Conservation (phyloP, 768 basidiomycete genomes). For the Suillus bovinus region DNA sequence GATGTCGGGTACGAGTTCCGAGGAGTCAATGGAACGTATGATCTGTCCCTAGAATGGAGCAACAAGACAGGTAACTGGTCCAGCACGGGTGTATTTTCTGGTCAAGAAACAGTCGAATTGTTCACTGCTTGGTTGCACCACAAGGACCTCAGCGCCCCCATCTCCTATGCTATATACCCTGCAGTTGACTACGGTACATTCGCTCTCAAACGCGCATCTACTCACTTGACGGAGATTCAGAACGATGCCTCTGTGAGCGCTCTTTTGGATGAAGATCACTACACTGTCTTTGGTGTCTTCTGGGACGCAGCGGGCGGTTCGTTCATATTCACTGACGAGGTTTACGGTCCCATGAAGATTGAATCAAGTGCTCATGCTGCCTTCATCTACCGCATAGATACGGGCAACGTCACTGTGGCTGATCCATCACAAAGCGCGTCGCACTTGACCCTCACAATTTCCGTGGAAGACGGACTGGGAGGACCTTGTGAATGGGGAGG, state of each 20-base stretch:
- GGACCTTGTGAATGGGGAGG: constrained; percentile 19
- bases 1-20: constrained; percentile 62
- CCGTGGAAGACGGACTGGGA: constrained; percentile 19
- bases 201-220: constrained; percentile 33
- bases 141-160: constrained; percentile 36
- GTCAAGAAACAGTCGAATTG: constrained; percentile 56
- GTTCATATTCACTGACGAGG: constrained; percentile 34
- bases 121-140: constrained; percentile 64
- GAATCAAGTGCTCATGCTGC: constrained; percentile 41
- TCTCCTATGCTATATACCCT: constrained; percentile 60
- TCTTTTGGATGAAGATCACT: constrained; percentile 43
- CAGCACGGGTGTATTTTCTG: constrained; percentile 60
- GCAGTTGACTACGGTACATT: constrained; percentile 44
- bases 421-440: constrained; percentile 62
- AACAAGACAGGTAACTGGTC: constrained; percentile 60
- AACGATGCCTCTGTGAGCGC: constrained; percentile 55
- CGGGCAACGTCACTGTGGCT: constrained; percentile 52
- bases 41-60: constrained; percentile 45
- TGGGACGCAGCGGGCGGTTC: constrained; percentile 53
- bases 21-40: constrained; percentile 21
- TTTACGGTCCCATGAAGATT: constrained; percentile 32
- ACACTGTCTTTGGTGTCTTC: constrained; percentile 51
- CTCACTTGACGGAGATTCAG: constrained; percentile 38
- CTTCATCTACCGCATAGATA: constrained; percentile 45
- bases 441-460: constrained; percentile 39